Percentiles rank a stretch among this genome's conserved stretches.
Conservation (phyloP, 2,329 filamentous ascomycete genomes). For the Eutypella sp. region DNA sequence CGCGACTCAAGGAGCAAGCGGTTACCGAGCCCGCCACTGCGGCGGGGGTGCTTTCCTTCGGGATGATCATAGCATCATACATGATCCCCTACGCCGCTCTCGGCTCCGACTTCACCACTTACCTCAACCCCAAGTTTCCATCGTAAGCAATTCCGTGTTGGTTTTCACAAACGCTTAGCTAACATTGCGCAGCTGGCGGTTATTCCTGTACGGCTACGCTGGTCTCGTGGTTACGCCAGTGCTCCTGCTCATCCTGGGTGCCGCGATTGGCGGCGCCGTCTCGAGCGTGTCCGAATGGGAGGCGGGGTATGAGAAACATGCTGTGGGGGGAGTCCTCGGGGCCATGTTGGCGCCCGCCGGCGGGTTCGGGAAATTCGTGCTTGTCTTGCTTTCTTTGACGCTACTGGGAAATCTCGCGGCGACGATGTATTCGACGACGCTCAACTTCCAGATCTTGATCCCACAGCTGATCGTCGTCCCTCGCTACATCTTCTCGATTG, state of each 20-base stretch:
- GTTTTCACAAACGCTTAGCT: constrained; percentile 3
- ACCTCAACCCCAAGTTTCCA: constrained; percentile 52
- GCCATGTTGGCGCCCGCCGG: constrained; percentile 54
- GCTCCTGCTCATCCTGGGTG: constrained; percentile 57
- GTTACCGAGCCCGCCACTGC: constrained; percentile 37
- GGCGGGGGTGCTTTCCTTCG: constrained; percentile 48
- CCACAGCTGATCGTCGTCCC: constrained; percentile 52
- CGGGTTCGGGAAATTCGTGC: constrained; percentile 58
- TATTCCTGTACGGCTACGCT: constrained; percentile 53
- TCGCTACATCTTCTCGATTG: constrained; percentile 51
- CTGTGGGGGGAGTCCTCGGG: constrained; percentile 54
- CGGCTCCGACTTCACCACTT: constrained; percentile 57
- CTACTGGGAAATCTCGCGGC: constrained; percentile 55
- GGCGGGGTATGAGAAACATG: constrained; percentile 47
- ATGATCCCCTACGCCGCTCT: constrained; percentile 58
- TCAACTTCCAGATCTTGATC: constrained; percentile 60
- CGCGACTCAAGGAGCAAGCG: constrained; percentile 43
- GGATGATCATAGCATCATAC: constrained; percentile 57
- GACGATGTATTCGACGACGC: constrained; percentile 57
- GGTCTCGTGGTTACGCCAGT: constrained; percentile 52
- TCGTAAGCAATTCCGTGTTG: constrained; percentile 30
- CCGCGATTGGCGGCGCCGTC: constrained; percentile 58
- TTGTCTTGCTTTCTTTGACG: constrained; percentile 52
- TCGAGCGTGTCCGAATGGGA: constrained; percentile 49
- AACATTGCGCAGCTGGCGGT: constrained; percentile 19